Evolutionary conservation across 305 asterid genomes (phyloP), one percentile per base, ranked within the genome.

Genomic region (Solanum aculeatissimum): DNA sequence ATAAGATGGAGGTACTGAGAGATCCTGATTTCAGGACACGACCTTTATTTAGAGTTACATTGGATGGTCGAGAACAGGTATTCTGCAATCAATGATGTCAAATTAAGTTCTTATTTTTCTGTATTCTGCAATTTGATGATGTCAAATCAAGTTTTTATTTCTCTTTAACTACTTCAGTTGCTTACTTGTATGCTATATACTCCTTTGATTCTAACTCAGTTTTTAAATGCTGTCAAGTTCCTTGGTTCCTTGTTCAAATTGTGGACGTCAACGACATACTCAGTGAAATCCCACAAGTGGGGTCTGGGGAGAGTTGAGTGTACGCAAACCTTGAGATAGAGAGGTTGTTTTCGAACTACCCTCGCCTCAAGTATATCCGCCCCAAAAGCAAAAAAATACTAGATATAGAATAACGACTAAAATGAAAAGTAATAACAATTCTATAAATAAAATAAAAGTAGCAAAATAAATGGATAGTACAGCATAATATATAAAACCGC

Each of bases 61-160:
- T 91, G 83, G 96, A 93, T 82, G 85, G 85, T 77, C 98, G 97
- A 87, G 98, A 94, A 84, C 97, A 93, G 99, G 99, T 95, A 93
- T 60, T 57, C 51, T 80, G 63, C 80, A 85, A 83, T 86, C 88
- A 84, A 72, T 84, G 70, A 38, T 70, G 70, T 79, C 69, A 45
- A 85, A 69, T 69, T 9, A 49, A 77, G 47, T 77, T 77, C 5
- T 23, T 81, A 71, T 47, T n/a, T 68, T 62, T 84, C 69, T 85
- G 65, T n/a, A 57, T 70, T 54, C 53, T 79, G 62, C 80, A 85
- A 84, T 86, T 85, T 86, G 84, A 77, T 84, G 74, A 42, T 74
- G 69, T 72, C 60, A 45, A 84, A 75, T 68, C 53, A 71, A 72
- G 58, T 72, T 77, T 7, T 23, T 81, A 71, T 47, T n/a, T 84